phyloP scores from a whole-genome alignment of 2,329 filamentous ascomycete genomes.

The Fusarium sp. region DNA sequence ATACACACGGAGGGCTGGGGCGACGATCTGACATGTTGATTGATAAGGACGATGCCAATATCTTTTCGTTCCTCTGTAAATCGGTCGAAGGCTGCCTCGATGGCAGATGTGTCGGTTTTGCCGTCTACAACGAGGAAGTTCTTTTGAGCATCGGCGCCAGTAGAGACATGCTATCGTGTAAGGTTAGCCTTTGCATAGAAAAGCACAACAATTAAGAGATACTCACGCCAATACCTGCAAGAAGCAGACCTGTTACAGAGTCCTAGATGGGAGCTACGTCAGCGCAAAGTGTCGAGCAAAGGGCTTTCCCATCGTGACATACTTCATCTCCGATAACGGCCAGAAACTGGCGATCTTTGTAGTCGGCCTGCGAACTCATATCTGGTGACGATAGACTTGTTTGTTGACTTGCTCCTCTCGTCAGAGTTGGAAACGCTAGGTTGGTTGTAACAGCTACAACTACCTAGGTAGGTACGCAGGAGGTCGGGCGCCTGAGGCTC shows the following conservation, averaged over 20 bases:
- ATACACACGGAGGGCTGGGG: neutral
- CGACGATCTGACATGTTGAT: constrained; percentile 82
- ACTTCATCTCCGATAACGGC: constrained; percentile 99
- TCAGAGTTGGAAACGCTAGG: constrained; percentile 31
- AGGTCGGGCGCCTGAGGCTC: constrained; percentile 45
- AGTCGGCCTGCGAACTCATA: constrained; percentile 69
- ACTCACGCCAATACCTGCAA: constrained; percentile 91
- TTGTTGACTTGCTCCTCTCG: constrained; percentile 28
- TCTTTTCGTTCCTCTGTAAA: constrained; percentile 94
- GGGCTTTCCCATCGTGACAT: constrained; percentile 37
- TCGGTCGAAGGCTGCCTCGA: constrained; percentile 89
- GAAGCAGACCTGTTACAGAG: constrained; percentile 93
- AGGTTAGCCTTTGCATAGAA: constrained; percentile 1
- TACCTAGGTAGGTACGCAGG: neutral
- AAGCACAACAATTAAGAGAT: constrained; percentile 27
- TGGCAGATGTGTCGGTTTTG: constrained; percentile 90
- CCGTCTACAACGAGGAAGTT: constrained; percentile 97
- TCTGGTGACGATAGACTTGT: constrained; percentile 36
- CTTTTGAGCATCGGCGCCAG: constrained; percentile 89
- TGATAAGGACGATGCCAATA: constrained; percentile 96
- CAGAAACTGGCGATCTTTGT: constrained; percentile 92
- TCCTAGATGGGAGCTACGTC: constrained; percentile 69
- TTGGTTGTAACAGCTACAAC: constrained; percentile 17
- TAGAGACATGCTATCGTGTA: constrained; percentile 81
- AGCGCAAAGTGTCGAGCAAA: constrained; percentile 36